Evolutionary conservation across 495 filamentous ascomycete genomes (phyloP), one percentile per base, ranked within the genome.

Genomic region (Platismatia glauca): DNA sequence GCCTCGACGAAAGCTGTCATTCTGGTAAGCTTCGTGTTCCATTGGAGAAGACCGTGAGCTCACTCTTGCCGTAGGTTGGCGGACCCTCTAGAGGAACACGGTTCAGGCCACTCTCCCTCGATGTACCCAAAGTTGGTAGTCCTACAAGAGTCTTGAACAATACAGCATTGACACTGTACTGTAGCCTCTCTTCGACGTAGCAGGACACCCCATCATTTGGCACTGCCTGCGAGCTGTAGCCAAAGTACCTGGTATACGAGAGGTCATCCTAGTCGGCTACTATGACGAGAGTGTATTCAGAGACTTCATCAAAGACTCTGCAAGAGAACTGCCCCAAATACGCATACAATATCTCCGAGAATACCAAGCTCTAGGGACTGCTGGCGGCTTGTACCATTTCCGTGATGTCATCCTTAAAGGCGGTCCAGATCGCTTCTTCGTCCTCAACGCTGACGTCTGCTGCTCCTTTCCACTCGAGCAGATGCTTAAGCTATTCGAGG

Each of bases 341-440:
- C 84, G 87, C 68, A 89, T 97, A 75, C 88, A 89, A 72, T 99
- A 99, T 78, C 85, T 99, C 57, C 90, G 94, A 62, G 94, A 99
- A 82, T 99, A 99, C 80, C 89, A 94, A 72, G 91, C 95, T 44
- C 73, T 99, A 63, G 94, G 94, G 68, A 99, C 94, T 31, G 94
- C 94, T 41, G 94, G 94, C 65, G 94, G 94, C 58, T 82, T 99
- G 55, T 99, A 97, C 82, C 94, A 99, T 79, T 99, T 99, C 83
- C 91, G 94, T 72, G 94, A 99, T 86, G 90, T 90, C 64, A 97
- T 99, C 69, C 84, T 99, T 71, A 97, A 97, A 78, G 93, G 93
- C 66, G 85, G 86, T 66, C 94, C 95, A 43, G 91, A 96, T 72
- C 86, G 90, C 69, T 87, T 97, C 79, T 95, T 99, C 70, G 94